Conservation (phyloP, 768 basidiomycete species). For the Postia placenta region DNA sequence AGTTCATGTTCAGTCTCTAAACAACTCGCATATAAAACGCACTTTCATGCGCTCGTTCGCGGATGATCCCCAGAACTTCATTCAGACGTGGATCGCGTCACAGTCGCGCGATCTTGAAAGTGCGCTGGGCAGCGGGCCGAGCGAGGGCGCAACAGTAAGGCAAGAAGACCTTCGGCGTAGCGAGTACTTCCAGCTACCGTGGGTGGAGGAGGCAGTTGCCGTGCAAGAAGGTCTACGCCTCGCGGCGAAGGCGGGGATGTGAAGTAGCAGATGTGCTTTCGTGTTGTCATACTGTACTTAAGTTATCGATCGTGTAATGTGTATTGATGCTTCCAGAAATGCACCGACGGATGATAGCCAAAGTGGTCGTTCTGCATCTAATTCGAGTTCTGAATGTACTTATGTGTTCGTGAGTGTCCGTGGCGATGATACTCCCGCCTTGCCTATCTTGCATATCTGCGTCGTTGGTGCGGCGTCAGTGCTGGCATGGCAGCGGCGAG, state of each 20-base stretch:
- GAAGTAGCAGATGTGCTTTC: background rate
- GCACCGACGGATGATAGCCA: no score
- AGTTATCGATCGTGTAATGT: no score
- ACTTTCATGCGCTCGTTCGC: slow-evolving; percentile 84
- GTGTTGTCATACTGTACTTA: background rate
- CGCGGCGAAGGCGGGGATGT: slow-evolving; percentile 30
- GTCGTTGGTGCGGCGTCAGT: no score
- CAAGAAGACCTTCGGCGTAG: slow-evolving; percentile 85
- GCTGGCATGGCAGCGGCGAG: no score
- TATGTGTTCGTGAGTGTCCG: no score
- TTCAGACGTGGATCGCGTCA: slow-evolving; percentile 87
- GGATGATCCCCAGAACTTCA: slow-evolving; percentile 70
- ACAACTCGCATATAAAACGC: slow-evolving; percentile 81
- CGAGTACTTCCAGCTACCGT: slow-evolving; percentile 87
- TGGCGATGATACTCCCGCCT: no score
- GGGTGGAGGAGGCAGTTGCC: slow-evolving; percentile 86
- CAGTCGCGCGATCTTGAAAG: slow-evolving; percentile 90
- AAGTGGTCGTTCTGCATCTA: no score
- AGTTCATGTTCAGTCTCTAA: slow-evolving; percentile 76
- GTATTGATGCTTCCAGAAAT: no score
- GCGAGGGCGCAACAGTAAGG: slow-evolving; percentile 71
- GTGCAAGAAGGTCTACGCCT: slow-evolving; percentile 78
- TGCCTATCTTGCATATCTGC: no score
- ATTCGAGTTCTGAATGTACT: background rate
- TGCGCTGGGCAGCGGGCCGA: slow-evolving; percentile 81